Base-by-base conservation (phyloP, 2,329 filamentous ascomycete genomes). In the Colletotrichum tropicale region DNA sequence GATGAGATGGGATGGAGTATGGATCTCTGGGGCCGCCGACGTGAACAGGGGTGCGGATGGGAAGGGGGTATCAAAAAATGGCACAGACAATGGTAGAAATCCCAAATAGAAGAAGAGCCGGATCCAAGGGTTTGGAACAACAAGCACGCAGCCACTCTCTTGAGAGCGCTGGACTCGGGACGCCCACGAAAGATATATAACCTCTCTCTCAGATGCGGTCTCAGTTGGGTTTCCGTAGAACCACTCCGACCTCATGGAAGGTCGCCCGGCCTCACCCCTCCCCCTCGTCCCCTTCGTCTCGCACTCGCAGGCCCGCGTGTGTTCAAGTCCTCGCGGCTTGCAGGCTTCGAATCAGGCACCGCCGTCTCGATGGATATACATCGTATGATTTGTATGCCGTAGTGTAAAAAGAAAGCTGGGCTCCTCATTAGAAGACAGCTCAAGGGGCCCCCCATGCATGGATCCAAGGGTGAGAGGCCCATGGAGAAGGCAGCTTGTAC, bases 351-450 rank as follows among this genome's bases (percentile, higher is more conserved):
- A 60, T 30, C 43, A 68, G 73, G 64, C 70, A 60, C 70, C 43
- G 64, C 69, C 43, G 56, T 73, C 70, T 73, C 56, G 70, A 73
- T 48, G 70, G 64, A 64, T 62, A 52, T 34, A 67, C 64, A 75
- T 75, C 73, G 73, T 75, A 75, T 73, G 73, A 75, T 75, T 64
- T 68, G 65, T 73, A 48, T 65, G 32, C 43, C 56, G 56, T 73
- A 73, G 56, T 73, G 32, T 43, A 67, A 68, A 52, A 73, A 68
- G 69, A 64, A 75, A 75, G 70, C 64, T 43, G 70, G 43, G 56
- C 66, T 56, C 62, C 70, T 56, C 73, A 64, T 64, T 64, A n/a
- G 70, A 68, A 68, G 34, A 64, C 69, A 34, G 43, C 34, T 65
- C 69, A 60, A 64, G 62, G 73, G 32, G 13, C 36, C 56, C 68